A percentile compares a stretch with the other conserved stretches of the same genome.
Conservation (phyloP, 2,329 filamentous ascomycete species). For the Elsinoe necatrix region DNA sequence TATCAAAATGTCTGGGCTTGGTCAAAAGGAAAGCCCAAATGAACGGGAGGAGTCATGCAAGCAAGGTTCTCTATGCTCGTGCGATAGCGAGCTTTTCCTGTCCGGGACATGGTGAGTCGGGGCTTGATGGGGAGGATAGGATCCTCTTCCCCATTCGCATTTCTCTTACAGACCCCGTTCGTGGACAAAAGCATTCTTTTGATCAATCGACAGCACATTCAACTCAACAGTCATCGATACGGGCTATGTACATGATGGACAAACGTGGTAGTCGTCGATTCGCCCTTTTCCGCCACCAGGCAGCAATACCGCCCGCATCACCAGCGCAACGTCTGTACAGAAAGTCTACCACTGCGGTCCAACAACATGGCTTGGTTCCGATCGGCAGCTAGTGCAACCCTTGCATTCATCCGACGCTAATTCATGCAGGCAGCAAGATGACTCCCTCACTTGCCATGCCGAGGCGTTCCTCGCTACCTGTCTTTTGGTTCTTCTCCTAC, state of each 20-base stretch:
- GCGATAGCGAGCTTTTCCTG: neutral
- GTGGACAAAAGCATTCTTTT: neutral
- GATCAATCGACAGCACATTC: neutral
- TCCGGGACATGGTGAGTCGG: neutral
- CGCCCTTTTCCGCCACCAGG: neutral
- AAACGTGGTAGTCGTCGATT: neutral
- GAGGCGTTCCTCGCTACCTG: conserved; percentile 14
- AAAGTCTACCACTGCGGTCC: conserved; percentile 7
- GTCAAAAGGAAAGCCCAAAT: conserved; percentile 7
- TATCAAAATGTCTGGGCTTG: neutral
- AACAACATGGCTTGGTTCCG: conserved; percentile 7
- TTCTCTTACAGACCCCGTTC: neutral
- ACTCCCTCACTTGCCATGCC: conserved; percentile 7
- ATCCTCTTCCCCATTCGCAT: neutral
- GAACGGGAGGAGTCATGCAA: conserved; percentile 10
- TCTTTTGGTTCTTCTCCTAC: conserved; percentile 4
- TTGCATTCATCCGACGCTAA: conserved; percentile 5
- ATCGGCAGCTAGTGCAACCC: conserved; percentile 7
- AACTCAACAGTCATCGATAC: neutral
- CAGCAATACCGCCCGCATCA: conserved; percentile 10
- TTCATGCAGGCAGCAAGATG: conserved; percentile 12
- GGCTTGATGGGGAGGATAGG: neutral
- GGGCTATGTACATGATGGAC: neutral
- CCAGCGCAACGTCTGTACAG: conserved; percentile 5
- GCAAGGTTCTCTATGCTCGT: neutral